Percentiles rank a stretch among this genome's conserved stretches.
Evolutionary conservation across 2,329 filamentous ascomycete species (phyloP).

Genomic region (Botrytis squamosa): DNA sequence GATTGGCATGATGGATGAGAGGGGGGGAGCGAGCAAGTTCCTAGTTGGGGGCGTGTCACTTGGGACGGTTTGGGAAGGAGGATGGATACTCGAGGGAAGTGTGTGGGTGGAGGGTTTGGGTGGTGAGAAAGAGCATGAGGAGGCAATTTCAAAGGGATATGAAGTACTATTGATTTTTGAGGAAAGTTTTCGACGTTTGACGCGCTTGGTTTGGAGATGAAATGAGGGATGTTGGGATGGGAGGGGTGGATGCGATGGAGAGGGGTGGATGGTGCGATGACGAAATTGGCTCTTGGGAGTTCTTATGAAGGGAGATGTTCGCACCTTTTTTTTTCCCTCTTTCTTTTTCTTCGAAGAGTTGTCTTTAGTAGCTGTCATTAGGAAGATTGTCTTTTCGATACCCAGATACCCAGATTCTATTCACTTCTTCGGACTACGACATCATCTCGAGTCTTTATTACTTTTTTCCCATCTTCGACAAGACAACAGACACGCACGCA

Average conservation of each 20-base stretch:
- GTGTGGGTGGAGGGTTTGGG: neutral
- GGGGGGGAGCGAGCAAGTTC: neutral
- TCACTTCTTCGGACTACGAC: neutral
- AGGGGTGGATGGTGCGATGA: slow-evolving; percentile 1
- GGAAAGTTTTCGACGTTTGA: neutral
- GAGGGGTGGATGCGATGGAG: neutral
- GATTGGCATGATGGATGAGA: slow-evolving; percentile 14
- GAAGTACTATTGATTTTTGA: neutral
- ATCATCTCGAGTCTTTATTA: neutral
- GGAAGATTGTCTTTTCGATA: slow-evolving; percentile 14
- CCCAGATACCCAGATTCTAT: slow-evolving; percentile 7
- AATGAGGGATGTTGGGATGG: slow-evolving; percentile 10
- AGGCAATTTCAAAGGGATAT: slow-evolving; percentile 12
- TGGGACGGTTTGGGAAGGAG: neutral
- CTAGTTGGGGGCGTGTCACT: slow-evolving; percentile 7
- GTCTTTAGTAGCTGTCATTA: slow-evolving; percentile 2
- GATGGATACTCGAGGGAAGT: neutral
- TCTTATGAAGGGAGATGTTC: slow-evolving; percentile 18
- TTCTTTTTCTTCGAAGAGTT: neutral
- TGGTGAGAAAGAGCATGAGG: slow-evolving; percentile 10
- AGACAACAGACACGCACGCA: neutral
- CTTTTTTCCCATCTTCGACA: neutral
- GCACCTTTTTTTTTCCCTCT: slow-evolving; percentile 7
- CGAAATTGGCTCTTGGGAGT: slow-evolving; percentile 4
- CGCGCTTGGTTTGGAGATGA: neutral